phyloP scores from a whole-genome alignment of 2,329 filamentous ascomycete genomes.

The Fusarium pseudonygamai region DNA sequence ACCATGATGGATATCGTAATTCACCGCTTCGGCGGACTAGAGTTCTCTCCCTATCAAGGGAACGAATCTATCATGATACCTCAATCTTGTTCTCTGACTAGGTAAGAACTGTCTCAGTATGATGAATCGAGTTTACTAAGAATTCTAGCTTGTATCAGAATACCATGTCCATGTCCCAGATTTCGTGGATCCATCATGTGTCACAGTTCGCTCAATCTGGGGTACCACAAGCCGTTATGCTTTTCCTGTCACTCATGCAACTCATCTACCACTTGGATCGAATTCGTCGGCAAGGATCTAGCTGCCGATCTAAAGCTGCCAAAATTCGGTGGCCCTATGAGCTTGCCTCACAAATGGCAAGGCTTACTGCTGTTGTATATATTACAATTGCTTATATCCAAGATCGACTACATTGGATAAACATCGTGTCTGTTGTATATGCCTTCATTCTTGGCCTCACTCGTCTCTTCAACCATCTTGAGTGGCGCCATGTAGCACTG shows the following conservation, averaged over 20 bases:
- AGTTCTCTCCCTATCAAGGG: constrained; percentile 44
- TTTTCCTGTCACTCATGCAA: constrained; percentile 51
- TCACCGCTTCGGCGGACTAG: constrained; percentile 44
- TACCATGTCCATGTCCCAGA: constrained; percentile 26
- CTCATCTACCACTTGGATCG: constrained; percentile 48
- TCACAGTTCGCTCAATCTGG: constrained; percentile 54
- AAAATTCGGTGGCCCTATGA: constrained; percentile 55
- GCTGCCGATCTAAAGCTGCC: constrained; percentile 48
- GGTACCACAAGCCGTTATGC: constrained; percentile 50
- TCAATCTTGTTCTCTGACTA: constrained; percentile 7
- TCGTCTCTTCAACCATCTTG: constrained; percentile 52
- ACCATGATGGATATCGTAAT: constrained; percentile 47
- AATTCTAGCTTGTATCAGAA: constrained; percentile 20
- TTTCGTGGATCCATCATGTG: constrained; percentile 52
- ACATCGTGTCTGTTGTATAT: constrained; percentile 51
- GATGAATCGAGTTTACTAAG: neutral
- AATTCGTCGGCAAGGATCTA: constrained; percentile 41
- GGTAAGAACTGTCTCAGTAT: constrained; percentile 27
- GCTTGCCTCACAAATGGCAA: constrained; percentile 52
- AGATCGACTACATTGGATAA: constrained; percentile 49
- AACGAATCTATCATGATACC: constrained; percentile 30
- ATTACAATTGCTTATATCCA: constrained; percentile 49
- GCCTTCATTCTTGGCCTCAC: constrained; percentile 56
- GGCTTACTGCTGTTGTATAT: constrained; percentile 53
- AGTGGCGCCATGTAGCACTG: constrained; percentile 58